These are phyloP conservation scores for Tolypocladium pustulatum DNA, from an alignment of 2,329 filamentous ascomycete species.

Conservation along the genomic window DNA sequence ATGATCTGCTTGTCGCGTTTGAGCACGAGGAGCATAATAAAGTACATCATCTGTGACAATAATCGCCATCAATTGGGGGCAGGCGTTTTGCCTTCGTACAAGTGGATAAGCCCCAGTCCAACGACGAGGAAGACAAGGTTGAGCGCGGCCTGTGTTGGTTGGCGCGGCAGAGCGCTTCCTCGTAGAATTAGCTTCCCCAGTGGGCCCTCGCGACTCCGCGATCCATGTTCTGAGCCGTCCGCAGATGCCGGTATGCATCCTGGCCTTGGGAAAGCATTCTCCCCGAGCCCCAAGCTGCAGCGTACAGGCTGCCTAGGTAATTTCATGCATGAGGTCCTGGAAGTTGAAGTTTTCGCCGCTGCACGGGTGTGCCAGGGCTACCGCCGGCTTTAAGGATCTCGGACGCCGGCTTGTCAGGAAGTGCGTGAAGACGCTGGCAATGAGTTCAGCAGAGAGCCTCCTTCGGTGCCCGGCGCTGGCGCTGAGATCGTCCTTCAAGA, in stretches of 20 bases:
- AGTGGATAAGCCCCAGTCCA: background rate
- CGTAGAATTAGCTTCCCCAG: background rate
- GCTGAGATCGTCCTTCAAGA: slow-evolving; percentile 15
- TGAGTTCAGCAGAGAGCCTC: background rate
- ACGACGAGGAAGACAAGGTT: background rate
- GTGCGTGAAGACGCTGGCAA: background rate
- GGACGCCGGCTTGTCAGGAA: slow-evolving; percentile 15
- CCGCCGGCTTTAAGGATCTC: slow-evolving; percentile 18
- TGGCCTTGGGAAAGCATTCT: background rate
- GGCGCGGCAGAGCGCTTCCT: background rate
- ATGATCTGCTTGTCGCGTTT: background rate
- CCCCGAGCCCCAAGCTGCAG: background rate
- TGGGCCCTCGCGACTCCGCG: background rate
- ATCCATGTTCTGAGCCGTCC: background rate
- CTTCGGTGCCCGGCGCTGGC: slow-evolving; percentile 3
- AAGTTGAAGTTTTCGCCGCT: background rate
- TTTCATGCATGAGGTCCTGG: background rate
- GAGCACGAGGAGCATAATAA: background rate
- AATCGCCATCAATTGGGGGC: background rate
- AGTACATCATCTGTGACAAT: background rate
- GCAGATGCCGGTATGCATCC: background rate
- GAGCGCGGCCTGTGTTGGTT: background rate
- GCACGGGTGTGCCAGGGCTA: slow-evolving; percentile 7
- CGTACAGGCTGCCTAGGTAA: background rate
- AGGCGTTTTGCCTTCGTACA: background rate